Base-by-base conservation (phyloP, 208 protist genomes). In the Wallacemonas collosoma region DNA sequence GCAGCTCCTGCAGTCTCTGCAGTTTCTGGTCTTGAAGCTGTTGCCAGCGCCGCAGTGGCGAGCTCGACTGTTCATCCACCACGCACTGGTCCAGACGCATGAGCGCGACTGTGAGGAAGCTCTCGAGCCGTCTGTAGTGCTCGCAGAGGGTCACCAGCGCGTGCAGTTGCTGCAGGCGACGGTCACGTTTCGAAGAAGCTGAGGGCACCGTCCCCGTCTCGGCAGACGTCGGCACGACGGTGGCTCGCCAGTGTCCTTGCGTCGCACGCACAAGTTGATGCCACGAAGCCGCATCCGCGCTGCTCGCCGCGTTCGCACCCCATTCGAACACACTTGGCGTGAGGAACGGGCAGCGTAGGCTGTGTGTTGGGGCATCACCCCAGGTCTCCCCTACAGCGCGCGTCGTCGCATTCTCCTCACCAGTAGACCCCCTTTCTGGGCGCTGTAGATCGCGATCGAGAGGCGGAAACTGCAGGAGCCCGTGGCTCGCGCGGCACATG, bases 91-190 rank as follows among this genome's bases (percentile, higher is more conserved):
- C 60, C n/a, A 85, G 68, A 35, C 80, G 75, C 51, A 85, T 50
- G 62, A 85, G 80, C 12, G 77, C 76, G 75, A 85, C 75, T 26
- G 76, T 81, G 11, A 91, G 68, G 45, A 88, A 68, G 36, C 79
- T 76, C 53, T 79, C 74, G 55, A 93, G 83, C 44, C 81, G 76
- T 65, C 76, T 72, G 73, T 83, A 93, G 75, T 93, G 88, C 67
- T 86, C 63, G 5, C 77, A 81, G 41, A 90, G 71, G 11, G 62
- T 82, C 15, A 89, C 73, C 50, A 89, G 35, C 12, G 48, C 68
- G 63, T 86, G 77, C 54, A 89, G 71, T 8, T 39, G 40, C 26
- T 39, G 36, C 54, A 72, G 44, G 40, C 44, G 63, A 43, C 56
- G 17, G 7, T 36, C 36, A 8, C 6, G 8, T 62, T n/a, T 50